Evolutionary conservation across 441 rosid genomes (phyloP).

Genomic region (Eutrema salsugineum): DNA sequence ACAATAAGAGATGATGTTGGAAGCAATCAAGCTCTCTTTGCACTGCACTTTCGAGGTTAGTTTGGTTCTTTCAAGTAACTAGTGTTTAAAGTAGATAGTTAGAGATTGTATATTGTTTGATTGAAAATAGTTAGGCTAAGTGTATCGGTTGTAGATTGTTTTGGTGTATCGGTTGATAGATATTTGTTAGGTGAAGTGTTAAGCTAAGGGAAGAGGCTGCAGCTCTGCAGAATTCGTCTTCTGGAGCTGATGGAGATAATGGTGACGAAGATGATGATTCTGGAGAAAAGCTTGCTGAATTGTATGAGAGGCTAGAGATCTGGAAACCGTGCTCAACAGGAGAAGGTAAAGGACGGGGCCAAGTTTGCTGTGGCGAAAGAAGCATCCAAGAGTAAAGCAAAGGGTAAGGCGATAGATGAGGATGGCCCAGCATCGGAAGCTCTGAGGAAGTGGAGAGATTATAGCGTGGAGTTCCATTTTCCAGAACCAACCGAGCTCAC

Average conservation of each 20-base stretch:
- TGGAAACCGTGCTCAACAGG: constrained; percentile 77
- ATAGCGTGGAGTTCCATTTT: constrained; percentile 87
- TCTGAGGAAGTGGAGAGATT: constrained; percentile 84
- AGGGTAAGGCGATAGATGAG: constrained; percentile 63
- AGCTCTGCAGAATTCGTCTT: constrained; percentile 44
- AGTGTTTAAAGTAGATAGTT: no score
- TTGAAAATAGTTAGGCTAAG: no score
- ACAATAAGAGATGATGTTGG: no score
- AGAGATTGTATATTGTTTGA: no score
- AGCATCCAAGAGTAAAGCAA: constrained; percentile 57
- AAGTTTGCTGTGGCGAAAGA: constrained; percentile 57
- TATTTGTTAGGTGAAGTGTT: no score
- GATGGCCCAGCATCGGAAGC: constrained; percentile 68
- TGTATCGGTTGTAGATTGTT: no score
- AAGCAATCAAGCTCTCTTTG: no score
- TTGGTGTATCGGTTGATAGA: no score
- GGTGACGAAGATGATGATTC: constrained; percentile 52
- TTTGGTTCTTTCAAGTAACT: no score
- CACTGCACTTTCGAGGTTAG: no score
- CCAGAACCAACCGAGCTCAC: constrained; percentile 96
- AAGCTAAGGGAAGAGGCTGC: constrained; percentile 68
- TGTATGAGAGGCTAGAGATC: constrained; percentile 81
- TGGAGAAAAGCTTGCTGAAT: constrained; percentile 77
- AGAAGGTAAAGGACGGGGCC: constrained; percentile 53
- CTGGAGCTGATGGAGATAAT: constrained; percentile 36